Conservation (phyloP, 2,329 filamentous ascomycete genomes). For the Aspergillus quadricinctus region DNA sequence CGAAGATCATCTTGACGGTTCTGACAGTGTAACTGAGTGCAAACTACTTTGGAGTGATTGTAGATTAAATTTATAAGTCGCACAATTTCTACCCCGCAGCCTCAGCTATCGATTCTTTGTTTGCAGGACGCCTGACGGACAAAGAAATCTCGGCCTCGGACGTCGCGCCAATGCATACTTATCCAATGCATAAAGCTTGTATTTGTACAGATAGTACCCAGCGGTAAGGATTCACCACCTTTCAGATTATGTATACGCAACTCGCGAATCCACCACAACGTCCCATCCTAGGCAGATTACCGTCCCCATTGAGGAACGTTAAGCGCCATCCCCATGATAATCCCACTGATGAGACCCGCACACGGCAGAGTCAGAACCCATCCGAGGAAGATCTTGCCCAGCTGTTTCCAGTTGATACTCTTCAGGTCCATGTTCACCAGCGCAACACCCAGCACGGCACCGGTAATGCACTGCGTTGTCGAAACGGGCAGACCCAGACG, state of each 20-base stretch:
- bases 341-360: constrained; percentile 39
- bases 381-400: constrained; percentile 41
- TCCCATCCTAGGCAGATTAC: neutral
- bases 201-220: no score
- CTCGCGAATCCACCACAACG: no score
- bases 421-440: constrained; percentile 35
- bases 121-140: neutral
- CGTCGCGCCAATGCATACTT: no score
- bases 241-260: no score
- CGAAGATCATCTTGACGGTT: constrained; percentile 28
- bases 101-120: neutral
- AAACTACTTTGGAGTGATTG: neutral
- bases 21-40: neutral
- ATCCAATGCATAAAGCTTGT: no score
- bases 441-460: constrained; percentile 33
- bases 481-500: constrained; percentile 32
- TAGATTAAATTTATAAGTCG: neutral
- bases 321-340: constrained; percentile 39
- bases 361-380: constrained; percentile 44
- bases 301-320: constrained; percentile 35
- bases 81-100: neutral
- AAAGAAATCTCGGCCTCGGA: no score
- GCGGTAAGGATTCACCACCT: neutral
- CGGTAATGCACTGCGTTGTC: constrained; percentile 36
- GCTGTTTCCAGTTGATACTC: constrained; percentile 43